Base-by-base conservation (phyloP, 768 basidiomycete genomes). In the Galerina sulciceps region DNA sequence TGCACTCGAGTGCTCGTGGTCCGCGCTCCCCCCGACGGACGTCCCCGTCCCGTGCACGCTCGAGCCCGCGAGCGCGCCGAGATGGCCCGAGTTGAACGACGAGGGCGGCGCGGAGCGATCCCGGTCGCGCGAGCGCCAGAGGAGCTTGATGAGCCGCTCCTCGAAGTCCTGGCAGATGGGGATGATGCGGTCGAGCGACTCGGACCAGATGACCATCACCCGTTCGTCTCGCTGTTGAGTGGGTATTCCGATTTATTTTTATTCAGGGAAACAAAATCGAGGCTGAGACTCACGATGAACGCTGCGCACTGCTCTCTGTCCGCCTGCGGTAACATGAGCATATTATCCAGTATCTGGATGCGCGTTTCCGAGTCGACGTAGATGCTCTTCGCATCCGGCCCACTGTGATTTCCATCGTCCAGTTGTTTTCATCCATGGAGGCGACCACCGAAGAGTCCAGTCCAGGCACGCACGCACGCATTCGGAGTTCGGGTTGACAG, bases 251-350 rank as follows among this genome's bases (percentile, higher is more conserved):
- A 34, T 26, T 10, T 53, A 52, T 44, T 14, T 37, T n/a, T 35
- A 14, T 10, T 18, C 15, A 9, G 57, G 46, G 1, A 13, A 52
- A 31, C 8, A 37, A 55, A n/a, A 11, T 8, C 26, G 8, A 2
- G 26, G 26, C 26, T 8, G 42, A 17, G n/a, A 81, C 87, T 61
- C 57, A 89, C 89, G 66, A 93, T 86, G 69, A 95, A 95, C 0
- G 93, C 93, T 74, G 90, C 93, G 48, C 86, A 90, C 64, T 94
- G 93, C 59, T 94, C 91, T 75, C 90, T 89, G 65, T 94, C 90
- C 0, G 91, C 92, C 52, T 86, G 82, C 5, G 90, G 89, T 38
- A 95, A 85, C 67, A 84, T 79, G 57, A 85, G 74, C 79, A 95
- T 88, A 20, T 89, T 88, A 65, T 93, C 90, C 47, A 94, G 69